phyloP scores from a whole-genome alignment of 1,139 yeast genomes.

The Zygoascus sp. region DNA sequence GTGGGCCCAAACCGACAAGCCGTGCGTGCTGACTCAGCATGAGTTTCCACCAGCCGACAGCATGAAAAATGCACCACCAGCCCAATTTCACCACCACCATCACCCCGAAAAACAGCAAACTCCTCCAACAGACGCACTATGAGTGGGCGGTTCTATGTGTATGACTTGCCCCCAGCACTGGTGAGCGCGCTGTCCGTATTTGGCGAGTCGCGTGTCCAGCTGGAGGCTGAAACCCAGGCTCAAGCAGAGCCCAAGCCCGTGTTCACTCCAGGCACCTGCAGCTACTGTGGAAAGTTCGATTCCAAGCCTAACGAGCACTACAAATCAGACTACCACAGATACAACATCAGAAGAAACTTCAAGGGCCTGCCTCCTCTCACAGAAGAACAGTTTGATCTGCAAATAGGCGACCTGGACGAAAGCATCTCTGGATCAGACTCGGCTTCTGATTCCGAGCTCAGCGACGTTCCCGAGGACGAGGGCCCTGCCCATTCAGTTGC shows the following conservation, averaged over 20 bases:
- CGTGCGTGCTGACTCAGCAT: background rate
- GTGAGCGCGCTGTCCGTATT: constrained; percentile 39
- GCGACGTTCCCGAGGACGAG: constrained; percentile 3
- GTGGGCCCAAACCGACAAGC: too few species aligned
- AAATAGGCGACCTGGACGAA: constrained; percentile 48
- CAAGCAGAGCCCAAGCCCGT: constrained; percentile 9
- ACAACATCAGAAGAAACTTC: constrained; percentile 54
- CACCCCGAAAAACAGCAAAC: too few species aligned
- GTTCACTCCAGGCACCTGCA: constrained; percentile 15
- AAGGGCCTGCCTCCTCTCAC: constrained; percentile 46
- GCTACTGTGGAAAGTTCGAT: constrained; percentile 21
- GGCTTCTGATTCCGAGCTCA: constrained; percentile 35
- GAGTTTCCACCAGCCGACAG: too few species aligned
- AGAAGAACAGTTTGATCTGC: constrained; percentile 56
- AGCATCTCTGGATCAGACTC: constrained; percentile 51
- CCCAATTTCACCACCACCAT: too few species aligned
- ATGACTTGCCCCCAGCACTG: constrained; percentile 44
- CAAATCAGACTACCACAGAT: constrained; percentile 57
- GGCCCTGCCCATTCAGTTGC: constrained; percentile 1
- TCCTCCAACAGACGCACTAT: background rate
- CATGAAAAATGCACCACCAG: too few species aligned
- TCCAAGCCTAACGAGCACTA: constrained; percentile 42
- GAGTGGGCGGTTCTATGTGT: constrained; percentile 44
- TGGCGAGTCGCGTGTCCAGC: constrained; percentile 15
- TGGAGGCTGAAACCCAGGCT: constrained; percentile 24